Evolutionary conservation across 2,329 filamentous ascomycete genomes (phyloP).

Genomic region (Acrodontium crateriforme): DNA sequence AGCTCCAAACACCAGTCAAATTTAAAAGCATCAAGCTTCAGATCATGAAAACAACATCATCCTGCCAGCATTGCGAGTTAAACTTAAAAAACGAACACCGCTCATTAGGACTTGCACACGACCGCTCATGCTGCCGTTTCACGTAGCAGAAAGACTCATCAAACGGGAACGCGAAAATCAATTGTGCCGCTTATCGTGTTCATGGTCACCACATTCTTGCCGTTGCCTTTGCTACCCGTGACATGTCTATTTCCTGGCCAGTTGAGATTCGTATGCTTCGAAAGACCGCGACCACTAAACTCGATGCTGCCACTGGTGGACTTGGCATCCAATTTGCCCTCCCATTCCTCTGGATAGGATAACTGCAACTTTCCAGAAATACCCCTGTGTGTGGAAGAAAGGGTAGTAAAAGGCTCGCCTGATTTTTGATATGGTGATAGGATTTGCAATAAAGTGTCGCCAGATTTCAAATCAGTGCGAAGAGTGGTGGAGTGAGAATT

Average conservation of each 20-base stretch:
- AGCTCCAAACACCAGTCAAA: too few relatives aligned
- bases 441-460: conserved; percentile 22
- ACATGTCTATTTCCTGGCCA: conserved; percentile 18
- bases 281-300: conserved; percentile 25
- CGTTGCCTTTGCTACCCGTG: conserved; percentile 27
- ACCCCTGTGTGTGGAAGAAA: conserved; percentile 24
- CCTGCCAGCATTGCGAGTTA: too few relatives aligned
- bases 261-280: conserved; percentile 18
- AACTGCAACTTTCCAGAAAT: conserved; percentile 24
- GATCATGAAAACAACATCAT: too few relatives aligned
- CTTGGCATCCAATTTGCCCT: conserved; percentile 25
- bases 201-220: conserved; percentile 22
- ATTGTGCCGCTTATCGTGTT: conserved; percentile 16
- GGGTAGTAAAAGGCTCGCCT: conserved; percentile 8
- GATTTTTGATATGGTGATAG: conserved; percentile 19
- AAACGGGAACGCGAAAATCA: too few relatives aligned
- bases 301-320: conserved; percentile 25
- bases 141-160: too few relatives aligned
- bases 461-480: conserved; percentile 22
- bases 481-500: conserved; percentile 14
- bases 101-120: too few relatives aligned
- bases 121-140: too few relatives aligned
- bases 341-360: conserved; percentile 29
- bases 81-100: too few relatives aligned
- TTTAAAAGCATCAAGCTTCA: too few relatives aligned